Conservation (phyloP, 257 asterid species). For the Solanum medicagineum region DNA sequence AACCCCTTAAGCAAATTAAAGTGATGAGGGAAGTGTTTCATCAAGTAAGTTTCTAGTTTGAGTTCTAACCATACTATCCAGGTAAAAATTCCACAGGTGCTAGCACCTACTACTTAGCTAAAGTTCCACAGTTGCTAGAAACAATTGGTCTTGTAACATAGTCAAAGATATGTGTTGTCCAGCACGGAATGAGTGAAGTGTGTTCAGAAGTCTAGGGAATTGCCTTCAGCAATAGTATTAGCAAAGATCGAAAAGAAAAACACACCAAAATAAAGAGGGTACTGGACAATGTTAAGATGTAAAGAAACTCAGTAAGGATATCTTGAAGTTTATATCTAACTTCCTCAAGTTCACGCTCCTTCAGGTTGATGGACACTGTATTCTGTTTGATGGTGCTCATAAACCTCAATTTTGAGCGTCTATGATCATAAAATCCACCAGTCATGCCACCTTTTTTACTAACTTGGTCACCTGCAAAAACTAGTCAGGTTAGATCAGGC, state of each 20-base stretch:
- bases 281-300: conserved; percentile 5
- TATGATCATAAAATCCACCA: conserved; percentile 89
- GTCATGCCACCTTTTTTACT: conserved; percentile 99
- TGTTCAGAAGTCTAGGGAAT: neutral
- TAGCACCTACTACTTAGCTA: neutral
- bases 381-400: conserved; percentile 65
- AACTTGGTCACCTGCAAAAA: conserved; percentile 84
- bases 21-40: neutral
- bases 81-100: neutral
- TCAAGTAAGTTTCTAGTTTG: neutral
- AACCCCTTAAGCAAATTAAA: neutral
- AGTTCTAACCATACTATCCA: neutral
- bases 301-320: conserved; percentile 54
- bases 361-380: conserved; percentile 30
- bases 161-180: neutral
- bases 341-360: conserved; percentile 47
- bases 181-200: neutral
- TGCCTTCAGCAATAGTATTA: neutral
- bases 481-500: conserved; percentile 6
- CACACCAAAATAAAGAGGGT: neutral
- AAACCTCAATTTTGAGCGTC: conserved; percentile 80
- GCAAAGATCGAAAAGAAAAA: neutral
- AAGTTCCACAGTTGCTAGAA: neutral
- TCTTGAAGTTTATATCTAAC: conserved; percentile 62
- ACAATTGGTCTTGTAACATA: neutral